Percentiles rank a stretch among this genome's conserved stretches.
Evolutionary conservation across 1,284 basidiomycete genomes (phyloP).

Genomic region (Cutaneotrichosporon arboriforme): DNA sequence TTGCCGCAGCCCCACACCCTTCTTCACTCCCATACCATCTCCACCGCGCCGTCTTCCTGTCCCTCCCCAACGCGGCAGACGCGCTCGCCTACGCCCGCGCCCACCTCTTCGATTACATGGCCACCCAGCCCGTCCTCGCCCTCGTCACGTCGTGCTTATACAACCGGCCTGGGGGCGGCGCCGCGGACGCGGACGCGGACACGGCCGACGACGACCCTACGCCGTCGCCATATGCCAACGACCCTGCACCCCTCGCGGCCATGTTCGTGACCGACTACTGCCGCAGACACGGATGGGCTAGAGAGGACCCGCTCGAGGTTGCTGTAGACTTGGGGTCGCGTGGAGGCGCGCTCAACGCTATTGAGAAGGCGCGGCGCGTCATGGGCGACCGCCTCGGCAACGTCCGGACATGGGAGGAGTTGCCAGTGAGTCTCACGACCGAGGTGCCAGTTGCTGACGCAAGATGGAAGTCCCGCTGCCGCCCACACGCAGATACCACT

Average conservation of each 20-base stretch:
- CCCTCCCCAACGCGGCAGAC: constrained; percentile 45
- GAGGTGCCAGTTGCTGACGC: constrained; percentile 2
- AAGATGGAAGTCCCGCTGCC: constrained; percentile 92
- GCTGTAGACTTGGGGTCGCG: constrained; percentile 79
- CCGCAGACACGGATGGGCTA: constrained; percentile 75
- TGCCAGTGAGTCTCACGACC: constrained; percentile 61
- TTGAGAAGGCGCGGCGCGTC: constrained; percentile 85
- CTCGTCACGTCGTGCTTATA: constrained; percentile 72
- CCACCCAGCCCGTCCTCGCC: constrained; percentile 66
- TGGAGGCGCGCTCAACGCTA: constrained; percentile 76
- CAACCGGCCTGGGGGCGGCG: constrained; percentile 1
- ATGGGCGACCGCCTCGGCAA: constrained; percentile 80
- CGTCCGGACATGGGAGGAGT: constrained; percentile 83
- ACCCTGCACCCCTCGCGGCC: constrained; percentile 60
- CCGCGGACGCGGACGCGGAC: too few species aligned
- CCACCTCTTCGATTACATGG: constrained; percentile 64
- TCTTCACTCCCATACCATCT: constrained; percentile 79
- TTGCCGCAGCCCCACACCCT: constrained; percentile 56
- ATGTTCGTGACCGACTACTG: constrained; percentile 87
- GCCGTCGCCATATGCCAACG: constrained; percentile 27
- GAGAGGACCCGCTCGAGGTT: constrained; percentile 77
- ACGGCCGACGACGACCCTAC: neutral
- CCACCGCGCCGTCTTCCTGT: constrained; percentile 76
- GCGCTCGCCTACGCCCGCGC: constrained; percentile 71
- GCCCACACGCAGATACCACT: constrained; percentile 83